These are phyloP conservation scores for Botrytis aclada DNA, from an alignment of 2,329 filamentous ascomycete genomes.

Conservation along the genomic window DNA sequence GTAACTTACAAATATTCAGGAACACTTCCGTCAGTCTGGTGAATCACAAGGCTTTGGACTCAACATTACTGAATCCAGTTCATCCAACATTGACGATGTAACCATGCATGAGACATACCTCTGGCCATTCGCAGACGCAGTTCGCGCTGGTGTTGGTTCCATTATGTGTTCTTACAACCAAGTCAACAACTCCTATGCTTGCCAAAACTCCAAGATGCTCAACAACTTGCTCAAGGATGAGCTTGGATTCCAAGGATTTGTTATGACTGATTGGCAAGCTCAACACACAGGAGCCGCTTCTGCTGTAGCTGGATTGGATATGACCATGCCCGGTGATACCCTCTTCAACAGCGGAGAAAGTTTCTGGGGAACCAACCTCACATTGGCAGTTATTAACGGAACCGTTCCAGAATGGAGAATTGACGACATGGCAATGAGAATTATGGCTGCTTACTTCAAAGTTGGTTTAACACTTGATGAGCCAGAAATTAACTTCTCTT, in stretches of 20 bases:
- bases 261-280: conserved; percentile 78
- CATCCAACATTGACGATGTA: conserved; percentile 55
- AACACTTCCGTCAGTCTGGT: conserved; percentile 41
- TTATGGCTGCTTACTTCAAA: conserved; percentile 69
- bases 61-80: conserved; percentile 58
- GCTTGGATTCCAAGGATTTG: conserved; percentile 76
- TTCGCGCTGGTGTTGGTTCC: conserved; percentile 73
- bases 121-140: conserved; percentile 55
- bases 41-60: conserved; percentile 55
- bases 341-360: conserved; percentile 63
- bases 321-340: conserved; percentile 87
- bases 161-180: conserved; percentile 87
- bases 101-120: conserved; percentile 60
- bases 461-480: conserved; percentile 52
- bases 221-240: conserved; percentile 77
- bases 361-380: conserved; percentile 80
- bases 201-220: conserved; percentile 73
- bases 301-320: conserved; percentile 48
- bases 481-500: conserved; percentile 72
- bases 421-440: conserved; percentile 89
- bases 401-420: conserved; percentile 83
- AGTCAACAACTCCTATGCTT: conserved; percentile 75
- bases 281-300: conserved; percentile 15
- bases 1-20: conserved; percentile 46
- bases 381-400: conserved; percentile 82